Base-by-base conservation (phyloP, 2,329 filamentous ascomycete genomes). In the Bipolaris sorokiniana region DNA sequence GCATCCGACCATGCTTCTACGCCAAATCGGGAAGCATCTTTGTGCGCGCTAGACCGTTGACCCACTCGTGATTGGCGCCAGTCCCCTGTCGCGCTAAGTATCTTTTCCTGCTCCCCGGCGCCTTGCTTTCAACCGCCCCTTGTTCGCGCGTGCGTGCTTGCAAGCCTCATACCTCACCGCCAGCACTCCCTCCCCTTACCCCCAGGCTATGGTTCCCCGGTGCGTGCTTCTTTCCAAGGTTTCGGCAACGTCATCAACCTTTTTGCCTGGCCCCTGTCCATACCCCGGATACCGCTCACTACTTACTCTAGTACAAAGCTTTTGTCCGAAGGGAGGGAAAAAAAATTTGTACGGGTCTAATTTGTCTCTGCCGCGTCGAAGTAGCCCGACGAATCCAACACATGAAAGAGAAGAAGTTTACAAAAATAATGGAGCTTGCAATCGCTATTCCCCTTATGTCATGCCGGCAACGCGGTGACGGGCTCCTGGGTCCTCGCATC, bases 401-500 rank as follows among this genome's bases (percentile, higher is more conserved):
- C 9, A 40, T 20, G 37, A 18, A 40, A 11, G n/a, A 10, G 37
- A 40, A 40, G 18, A 16, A 10, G 26, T 28, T 28, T 28, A 28
- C 26, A 9, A 57, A 54, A 56, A 56, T 31, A 16, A 48, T 56
- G 54, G 51, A 49, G 60, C 54, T 47, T 47, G 11, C 22, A 34
- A 16, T 41, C 38, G 20, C 66, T 54, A 57, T 62, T 13, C 63
- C 62, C 55, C 31, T 56, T 62, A 56, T n/a, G 61, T 28, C 10
- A 28, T 61, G 52, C 48, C 60, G 56, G 63, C 54, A 56, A 57
- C 59, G 61, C 62, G 61, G 61, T 66, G 23, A 67, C 65, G 64
- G 62, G 67, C 62, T 58, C 61, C 64, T 66, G 71, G 72, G 68
- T 62, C 59, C 49, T 69, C 63, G 63, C 58, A 73, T 72, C 68